Percentiles rank a stretch among this genome's conserved stretches.
These are phyloP conservation scores for Trichosporon faecale DNA, from an alignment of 1,284 basidiomycete species.

Conservation along the genomic window DNA sequence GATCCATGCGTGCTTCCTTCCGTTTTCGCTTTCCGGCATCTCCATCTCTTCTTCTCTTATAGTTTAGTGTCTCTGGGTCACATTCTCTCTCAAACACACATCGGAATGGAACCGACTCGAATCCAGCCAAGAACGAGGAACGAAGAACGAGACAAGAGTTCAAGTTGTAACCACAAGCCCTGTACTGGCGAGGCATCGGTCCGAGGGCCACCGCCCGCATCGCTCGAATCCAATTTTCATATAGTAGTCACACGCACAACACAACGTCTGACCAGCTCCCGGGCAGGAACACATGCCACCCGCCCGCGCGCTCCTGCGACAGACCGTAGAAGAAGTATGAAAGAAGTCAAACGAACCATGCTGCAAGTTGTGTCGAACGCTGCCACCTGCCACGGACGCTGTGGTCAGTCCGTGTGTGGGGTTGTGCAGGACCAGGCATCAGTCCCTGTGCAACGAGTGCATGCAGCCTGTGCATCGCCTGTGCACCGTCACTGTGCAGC, in stretches of 20 bases:
- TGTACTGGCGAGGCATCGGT: neutral
- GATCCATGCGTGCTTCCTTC: neutral
- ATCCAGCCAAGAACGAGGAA: neutral
- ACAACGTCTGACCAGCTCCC: neutral
- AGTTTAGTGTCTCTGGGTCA: conserved; percentile 4
- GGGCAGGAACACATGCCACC: neutral
- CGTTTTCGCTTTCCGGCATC: neutral
- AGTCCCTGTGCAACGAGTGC: neutral
- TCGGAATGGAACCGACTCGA: neutral
- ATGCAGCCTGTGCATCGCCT: neutral
- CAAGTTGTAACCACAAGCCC: neutral
- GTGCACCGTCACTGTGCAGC: neutral
- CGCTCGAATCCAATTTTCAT: neutral
- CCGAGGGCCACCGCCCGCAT: neutral
- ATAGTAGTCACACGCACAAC: neutral
- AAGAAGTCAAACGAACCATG: conserved; percentile 3
- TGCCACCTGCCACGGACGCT: neutral
- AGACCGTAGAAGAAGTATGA: conserved; percentile 5
- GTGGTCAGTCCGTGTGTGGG: neutral
- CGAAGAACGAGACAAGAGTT: neutral
- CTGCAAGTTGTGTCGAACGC: neutral
- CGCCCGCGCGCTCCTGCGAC: neutral
- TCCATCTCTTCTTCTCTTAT: neutral
- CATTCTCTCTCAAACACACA: neutral
- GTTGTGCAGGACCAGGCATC: neutral